Evolutionary conservation across 352 stramenopile species (phyloP).

Genomic region (Pythium periplocum): DNA sequence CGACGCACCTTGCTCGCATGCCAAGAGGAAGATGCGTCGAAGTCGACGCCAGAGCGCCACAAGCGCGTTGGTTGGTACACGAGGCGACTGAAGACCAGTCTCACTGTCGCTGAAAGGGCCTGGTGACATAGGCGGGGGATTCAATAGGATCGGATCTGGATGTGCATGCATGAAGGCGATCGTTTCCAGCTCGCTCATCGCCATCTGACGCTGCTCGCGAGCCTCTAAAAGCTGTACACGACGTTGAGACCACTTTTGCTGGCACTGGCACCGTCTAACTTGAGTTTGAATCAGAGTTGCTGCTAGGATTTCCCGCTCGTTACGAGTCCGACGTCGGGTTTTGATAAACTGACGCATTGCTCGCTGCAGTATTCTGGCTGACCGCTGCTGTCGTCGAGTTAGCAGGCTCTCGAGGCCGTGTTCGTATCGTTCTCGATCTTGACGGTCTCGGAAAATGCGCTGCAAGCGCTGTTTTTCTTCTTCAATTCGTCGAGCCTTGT

Average conservation of each 20-base stretch:
- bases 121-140: neutral
- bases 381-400: constrained; percentile 14
- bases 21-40: constrained; percentile 37
- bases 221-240: constrained; percentile 13
- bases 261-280: constrained; percentile 23
- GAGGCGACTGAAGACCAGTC: neutral
- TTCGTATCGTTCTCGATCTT: constrained; percentile 13
- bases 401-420: constrained; percentile 9
- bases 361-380: constrained; percentile 23
- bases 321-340: neutral
- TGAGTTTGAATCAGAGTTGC: constrained; percentile 27
- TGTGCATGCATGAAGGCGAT: neutral
- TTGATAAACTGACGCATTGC: constrained; percentile 18
- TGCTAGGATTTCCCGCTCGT: neutral
- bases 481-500: constrained; percentile 53
- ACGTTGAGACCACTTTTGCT: constrained; percentile 16
- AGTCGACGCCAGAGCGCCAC: constrained; percentile 47
- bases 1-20: constrained; percentile 12
- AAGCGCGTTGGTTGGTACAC: constrained; percentile 10
- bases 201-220: constrained; percentile 27
- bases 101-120: neutral
- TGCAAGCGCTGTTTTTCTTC: constrained; percentile 53
- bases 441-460: constrained; percentile 28
- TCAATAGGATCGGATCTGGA: neutral
- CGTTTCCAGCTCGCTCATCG: neutral